A percentile compares a stretch with the other conserved stretches of the same genome.
These are phyloP conservation scores for Euphorbia pulcherrima DNA, from an alignment of 345 rosid genomes.

Conservation along the genomic window DNA sequence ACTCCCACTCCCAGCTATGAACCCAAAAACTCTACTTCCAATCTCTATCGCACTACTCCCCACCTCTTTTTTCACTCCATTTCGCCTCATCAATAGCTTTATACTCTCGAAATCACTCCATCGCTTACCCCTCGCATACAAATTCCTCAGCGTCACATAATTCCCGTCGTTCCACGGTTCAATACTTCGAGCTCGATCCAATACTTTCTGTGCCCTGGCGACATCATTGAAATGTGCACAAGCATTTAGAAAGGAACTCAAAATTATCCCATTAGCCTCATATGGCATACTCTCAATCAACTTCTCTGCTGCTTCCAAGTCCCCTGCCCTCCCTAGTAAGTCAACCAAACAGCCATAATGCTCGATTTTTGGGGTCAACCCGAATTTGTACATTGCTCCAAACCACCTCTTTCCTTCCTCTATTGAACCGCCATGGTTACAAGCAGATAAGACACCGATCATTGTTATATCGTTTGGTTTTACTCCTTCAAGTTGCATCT, in stretches of 20 bases:
- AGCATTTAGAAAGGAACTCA: constrained; percentile 65
- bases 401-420: constrained; percentile 74
- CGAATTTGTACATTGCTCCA: constrained; percentile 45
- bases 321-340: constrained; percentile 66
- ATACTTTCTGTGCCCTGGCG: constrained; percentile 45
- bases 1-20: constrained; percentile 65
- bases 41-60: constrained; percentile 70
- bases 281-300: constrained; percentile 63
- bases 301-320: constrained; percentile 56
- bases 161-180: constrained; percentile 64
- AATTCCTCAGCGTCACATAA: constrained; percentile 55
- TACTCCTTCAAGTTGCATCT: constrained; percentile 45
- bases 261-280: constrained; percentile 52
- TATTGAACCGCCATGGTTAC: constrained; percentile 71
- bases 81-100: constrained; percentile 57
- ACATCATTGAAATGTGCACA: constrained; percentile 55
- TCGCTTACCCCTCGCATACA: constrained; percentile 55
- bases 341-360: constrained; percentile 76
- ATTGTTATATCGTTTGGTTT: constrained; percentile 63
- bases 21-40: constrained; percentile 48
- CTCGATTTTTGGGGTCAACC: constrained; percentile 50
- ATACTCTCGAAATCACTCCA: constrained; percentile 58
- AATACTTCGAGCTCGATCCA: constrained; percentile 31
- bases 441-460: constrained; percentile 65
- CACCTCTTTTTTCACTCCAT: constrained; percentile 55